A percentile compares a stretch with the other conserved stretches of the same genome.
Evolutionary conservation across 2,329 filamentous ascomycete genomes (phyloP).

Genomic region (Myriosclerotinia curreyana): DNA sequence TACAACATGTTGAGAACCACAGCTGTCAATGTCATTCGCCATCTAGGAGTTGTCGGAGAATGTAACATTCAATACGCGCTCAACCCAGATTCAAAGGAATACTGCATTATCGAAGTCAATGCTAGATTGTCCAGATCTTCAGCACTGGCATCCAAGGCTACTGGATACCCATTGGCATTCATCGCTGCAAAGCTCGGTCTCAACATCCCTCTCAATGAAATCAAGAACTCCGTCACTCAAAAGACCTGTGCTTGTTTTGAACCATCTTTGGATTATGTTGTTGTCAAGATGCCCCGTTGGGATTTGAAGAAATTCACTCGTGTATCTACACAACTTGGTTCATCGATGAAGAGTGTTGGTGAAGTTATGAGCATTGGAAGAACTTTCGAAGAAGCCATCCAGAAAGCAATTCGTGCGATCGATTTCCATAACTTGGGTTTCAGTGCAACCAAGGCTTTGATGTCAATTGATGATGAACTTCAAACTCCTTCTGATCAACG

Average conservation of each 20-base stretch:
- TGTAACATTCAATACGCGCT: constrained; percentile 98
- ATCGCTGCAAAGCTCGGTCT: constrained; percentile 98
- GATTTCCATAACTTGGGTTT: constrained; percentile 90
- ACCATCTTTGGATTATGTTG: constrained; percentile 93
- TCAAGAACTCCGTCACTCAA: constrained; percentile 97
- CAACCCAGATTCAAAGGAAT: constrained; percentile 94
- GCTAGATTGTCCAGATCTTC: constrained; percentile 97
- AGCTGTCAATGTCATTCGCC: constrained; percentile 96
- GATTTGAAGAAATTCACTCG: constrained; percentile 99
- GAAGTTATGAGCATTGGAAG: constrained; percentile 99
- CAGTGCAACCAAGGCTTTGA: constrained; percentile 89
- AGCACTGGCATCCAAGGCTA: constrained; percentile 94
- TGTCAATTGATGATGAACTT: constrained; percentile 80
- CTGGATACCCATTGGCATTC: constrained; percentile 94
- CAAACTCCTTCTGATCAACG: constrained; percentile 92
- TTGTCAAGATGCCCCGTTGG: constrained; percentile 98
- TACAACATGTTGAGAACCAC: constrained; percentile 99
- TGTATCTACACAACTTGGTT: constrained; percentile 95
- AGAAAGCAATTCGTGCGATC: constrained; percentile 97
- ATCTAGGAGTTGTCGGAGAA: constrained; percentile 95
- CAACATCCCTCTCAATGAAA: constrained; percentile 88
- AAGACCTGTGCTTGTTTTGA: constrained; percentile 99
- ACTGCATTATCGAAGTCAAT: constrained; percentile 98
- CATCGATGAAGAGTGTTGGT: constrained; percentile 97
- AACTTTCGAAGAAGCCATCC: constrained; percentile 98